Conservation (phyloP, 495 filamentous ascomycete genomes). For the Hypoxylon lienhwacheense region DNA sequence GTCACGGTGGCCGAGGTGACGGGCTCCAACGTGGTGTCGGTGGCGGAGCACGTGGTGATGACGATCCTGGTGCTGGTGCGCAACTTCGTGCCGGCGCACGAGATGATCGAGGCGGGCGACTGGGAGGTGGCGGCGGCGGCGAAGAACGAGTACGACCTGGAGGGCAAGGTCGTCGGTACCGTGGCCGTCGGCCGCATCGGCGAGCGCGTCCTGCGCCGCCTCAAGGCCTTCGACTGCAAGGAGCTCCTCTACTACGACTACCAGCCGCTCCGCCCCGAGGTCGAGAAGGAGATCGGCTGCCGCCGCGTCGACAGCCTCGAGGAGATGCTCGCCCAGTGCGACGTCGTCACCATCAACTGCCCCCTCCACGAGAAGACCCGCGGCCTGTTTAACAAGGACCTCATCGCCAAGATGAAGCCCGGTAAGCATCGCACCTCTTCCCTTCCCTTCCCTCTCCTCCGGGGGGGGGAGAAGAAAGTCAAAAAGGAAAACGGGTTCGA, state of each 20-base stretch:
- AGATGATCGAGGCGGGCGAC: conserved; percentile 82
- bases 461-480: no score
- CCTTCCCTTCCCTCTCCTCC: neutral
- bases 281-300: conserved; percentile 96
- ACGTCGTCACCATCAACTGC: conserved; percentile 99
- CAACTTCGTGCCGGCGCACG: conserved; percentile 98
- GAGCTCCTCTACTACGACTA: conserved; percentile 99
- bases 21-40: conserved; percentile 87
- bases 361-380: conserved; percentile 96
- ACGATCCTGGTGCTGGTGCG: conserved; percentile 94
- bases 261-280: conserved; percentile 83
- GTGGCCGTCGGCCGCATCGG: conserved; percentile 97
- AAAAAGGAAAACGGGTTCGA: no score
- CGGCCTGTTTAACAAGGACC: conserved; percentile 98
- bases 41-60: conserved; percentile 96
- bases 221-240: conserved; percentile 99
- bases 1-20: conserved; percentile 97
- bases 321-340: conserved; percentile 94
- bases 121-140: conserved; percentile 96
- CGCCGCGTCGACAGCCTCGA: conserved; percentile 83
- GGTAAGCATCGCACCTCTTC: conserved; percentile 52
- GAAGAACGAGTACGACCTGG: conserved; percentile 97
- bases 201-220: conserved; percentile 92
- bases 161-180: conserved; percentile 96
- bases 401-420: conserved; percentile 99